Evolutionary conservation across 2,329 filamentous ascomycete genomes (phyloP), one percentile per base, ranked within the genome.

Genomic region (Aspergillus sojae): DNA sequence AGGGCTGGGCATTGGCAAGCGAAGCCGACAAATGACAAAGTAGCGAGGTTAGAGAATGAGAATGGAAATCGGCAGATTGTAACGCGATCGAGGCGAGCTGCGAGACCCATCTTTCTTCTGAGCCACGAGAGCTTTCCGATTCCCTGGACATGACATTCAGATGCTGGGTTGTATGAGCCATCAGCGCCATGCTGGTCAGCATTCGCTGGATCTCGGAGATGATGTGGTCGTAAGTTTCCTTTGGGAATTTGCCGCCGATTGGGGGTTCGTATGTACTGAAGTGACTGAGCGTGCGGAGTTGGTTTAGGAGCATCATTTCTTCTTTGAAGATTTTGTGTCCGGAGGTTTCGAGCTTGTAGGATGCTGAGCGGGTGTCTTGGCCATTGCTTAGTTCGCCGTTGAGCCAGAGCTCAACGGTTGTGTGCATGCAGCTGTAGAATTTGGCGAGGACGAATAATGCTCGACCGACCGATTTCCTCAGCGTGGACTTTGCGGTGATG

Each of bases 231-330:
- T 92, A 92, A 6, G 83, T 82, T 53, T 85, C 77, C 26, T 82
- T 82, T 0, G 91, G 91, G 67, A 92, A 94, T 60, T 85, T 86
- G 26, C 91, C 91, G 16, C 91, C 90, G n/a, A 93, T 83, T 0
- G 86, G 86, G 0, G 89, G 86, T 69, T 93, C 90, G 80, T 85
- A 93, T 50, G 83, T 85, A 50, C 89, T 85, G 74, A 91, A 91
- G 5, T 82, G 82, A 10, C 86, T 83, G 70, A 91, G 87, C 68
- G 83, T 81, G 50, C 86, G 82, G 46, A 93, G 77, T 0, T 84
- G 85, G 10, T 86, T 84, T 1, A 92, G 76, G 0, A 91, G 79
- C 28, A 88, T 75, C 74, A 89, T 84, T 55, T 90, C 83, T 73
- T 92, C 91, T 45, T 85, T 83, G 69, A 90, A 90, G 3, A 92